A percentile compares a stretch with the other conserved stretches of the same genome.
phyloP scores from a whole-genome alignment of 1,284 basidiomycete genomes.

The Cryptococcus sp. region DNA sequence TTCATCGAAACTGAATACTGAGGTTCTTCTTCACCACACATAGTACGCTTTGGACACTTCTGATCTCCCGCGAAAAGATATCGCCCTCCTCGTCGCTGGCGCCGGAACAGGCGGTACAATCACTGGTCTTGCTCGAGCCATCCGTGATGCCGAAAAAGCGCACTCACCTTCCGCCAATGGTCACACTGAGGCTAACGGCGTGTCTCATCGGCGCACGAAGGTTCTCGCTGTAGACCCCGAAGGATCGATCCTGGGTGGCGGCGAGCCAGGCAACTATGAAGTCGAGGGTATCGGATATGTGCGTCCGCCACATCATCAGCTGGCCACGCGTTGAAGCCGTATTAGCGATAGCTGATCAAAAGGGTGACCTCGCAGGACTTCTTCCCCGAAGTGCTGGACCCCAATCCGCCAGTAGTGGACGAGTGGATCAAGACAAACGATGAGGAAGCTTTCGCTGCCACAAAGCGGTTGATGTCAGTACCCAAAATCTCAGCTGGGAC shows the following conservation, averaged over 20 bases:
- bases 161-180: slow-evolving; percentile 1
- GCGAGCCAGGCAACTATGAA: slow-evolving; percentile 66
- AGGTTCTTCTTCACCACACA: slow-evolving; percentile 23
- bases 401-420: slow-evolving; percentile 55
- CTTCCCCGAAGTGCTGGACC: slow-evolving; percentile 68
- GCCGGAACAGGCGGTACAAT: slow-evolving; percentile 96
- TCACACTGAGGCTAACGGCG: background rate
- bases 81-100: slow-evolving; percentile 82
- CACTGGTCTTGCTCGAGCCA: slow-evolving; percentile 78
- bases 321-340: background rate
- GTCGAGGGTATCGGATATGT: slow-evolving; percentile 86
- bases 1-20: too few relatives aligned
- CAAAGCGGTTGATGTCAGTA: slow-evolving; percentile 69
- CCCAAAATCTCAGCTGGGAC: background rate
- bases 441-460: slow-evolving; percentile 74
- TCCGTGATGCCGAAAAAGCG: slow-evolving; percentile 62
- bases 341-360: background rate
- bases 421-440: slow-evolving; percentile 86
- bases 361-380: slow-evolving; percentile 63
- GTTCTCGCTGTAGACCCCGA: slow-evolving; percentile 92
- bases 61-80: slow-evolving; percentile 56
- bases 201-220: slow-evolving; percentile 24
- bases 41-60: slow-evolving; percentile 52
- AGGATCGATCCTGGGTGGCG: slow-evolving; percentile 76
- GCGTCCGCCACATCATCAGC: slow-evolving; percentile 10